phyloP scores from a whole-genome alignment of 306 rosid genomes.

The Fagus sylvatica region DNA sequence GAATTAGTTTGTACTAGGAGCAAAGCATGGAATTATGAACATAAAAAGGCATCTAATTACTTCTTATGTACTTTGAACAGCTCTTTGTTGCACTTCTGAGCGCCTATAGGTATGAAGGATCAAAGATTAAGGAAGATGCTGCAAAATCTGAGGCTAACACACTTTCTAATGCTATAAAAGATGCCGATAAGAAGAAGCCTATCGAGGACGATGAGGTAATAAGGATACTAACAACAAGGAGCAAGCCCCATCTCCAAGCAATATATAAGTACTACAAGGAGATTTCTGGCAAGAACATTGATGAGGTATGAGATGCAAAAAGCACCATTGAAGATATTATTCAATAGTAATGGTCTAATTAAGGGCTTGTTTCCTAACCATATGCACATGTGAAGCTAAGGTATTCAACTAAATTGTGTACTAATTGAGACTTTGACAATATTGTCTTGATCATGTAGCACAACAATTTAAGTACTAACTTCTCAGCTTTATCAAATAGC shows the following conservation, averaged over 20 bases:
- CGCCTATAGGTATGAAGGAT: conserved; percentile 93
- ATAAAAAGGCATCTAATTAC: not conserved
- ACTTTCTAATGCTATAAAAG: conserved; percentile 53
- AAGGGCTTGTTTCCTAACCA: not conserved
- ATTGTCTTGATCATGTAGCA: too few species aligned
- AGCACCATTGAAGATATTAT: not conserved
- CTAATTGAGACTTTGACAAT: conserved; percentile 38
- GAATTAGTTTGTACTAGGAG: not conserved
- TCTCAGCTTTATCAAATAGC: too few species aligned
- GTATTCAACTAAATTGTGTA: conserved; percentile 13
- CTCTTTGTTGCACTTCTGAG: conserved; percentile 83
- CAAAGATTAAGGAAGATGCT: conserved; percentile 51
- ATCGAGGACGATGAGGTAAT: conserved; percentile 71
- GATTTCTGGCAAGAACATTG: conserved; percentile 52
- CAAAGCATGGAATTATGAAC: not conserved
- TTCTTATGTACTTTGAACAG: conserved; percentile 40
- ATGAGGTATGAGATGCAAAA: conserved; percentile 54
- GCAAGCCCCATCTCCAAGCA: conserved; percentile 68
- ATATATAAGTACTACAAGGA: conserved; percentile 67
- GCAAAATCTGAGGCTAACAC: conserved; percentile 72
- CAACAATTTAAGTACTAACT: too few species aligned
- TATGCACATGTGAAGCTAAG: not conserved
- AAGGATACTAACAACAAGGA: conserved; percentile 71
- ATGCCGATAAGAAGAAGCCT: conserved; percentile 42
- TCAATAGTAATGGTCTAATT: not conserved